Conservation (phyloP, 257 asterid genomes). For the Verbena officinalis region DNA sequence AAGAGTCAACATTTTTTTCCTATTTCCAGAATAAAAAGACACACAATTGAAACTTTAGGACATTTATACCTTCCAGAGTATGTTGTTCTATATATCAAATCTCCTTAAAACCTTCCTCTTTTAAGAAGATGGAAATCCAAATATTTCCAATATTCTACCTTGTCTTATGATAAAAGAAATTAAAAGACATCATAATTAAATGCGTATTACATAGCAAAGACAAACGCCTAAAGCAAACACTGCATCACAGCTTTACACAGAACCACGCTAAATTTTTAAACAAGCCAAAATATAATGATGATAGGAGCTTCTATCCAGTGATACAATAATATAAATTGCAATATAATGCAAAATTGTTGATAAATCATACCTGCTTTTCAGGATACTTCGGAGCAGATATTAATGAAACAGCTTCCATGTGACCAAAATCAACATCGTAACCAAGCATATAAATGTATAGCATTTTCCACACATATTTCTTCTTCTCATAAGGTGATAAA, state of each 20-base stretch:
- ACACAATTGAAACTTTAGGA: background rate
- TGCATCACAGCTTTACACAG: conserved; percentile 7
- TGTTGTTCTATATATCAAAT: background rate
- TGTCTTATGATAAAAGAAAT: background rate
- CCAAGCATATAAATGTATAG: conserved; percentile 98
- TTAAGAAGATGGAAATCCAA: background rate
- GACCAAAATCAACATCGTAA: conserved; percentile 99
- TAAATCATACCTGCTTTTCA: conserved; percentile 84
- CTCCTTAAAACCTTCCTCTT: background rate
- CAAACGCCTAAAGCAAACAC: background rate
- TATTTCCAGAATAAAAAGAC: background rate
- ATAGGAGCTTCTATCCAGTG: background rate
- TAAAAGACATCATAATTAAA: background rate
- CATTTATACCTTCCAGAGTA: background rate
- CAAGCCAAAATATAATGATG: conserved; percentile 13
- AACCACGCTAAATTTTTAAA: background rate
- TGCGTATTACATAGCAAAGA: conserved; percentile 10
- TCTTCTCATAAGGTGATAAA: conserved; percentile 90
- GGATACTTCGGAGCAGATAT: conserved; percentile 99
- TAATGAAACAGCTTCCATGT: conserved; percentile 99
- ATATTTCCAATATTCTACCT: background rate
- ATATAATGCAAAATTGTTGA: conserved; percentile 17
- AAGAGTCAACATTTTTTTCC: background rate
- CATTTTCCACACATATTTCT: conserved; percentile 99
- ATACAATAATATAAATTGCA: background rate